Conservation (phyloP, 352 stramenopile species). For the Globisporangium apiculatum region DNA sequence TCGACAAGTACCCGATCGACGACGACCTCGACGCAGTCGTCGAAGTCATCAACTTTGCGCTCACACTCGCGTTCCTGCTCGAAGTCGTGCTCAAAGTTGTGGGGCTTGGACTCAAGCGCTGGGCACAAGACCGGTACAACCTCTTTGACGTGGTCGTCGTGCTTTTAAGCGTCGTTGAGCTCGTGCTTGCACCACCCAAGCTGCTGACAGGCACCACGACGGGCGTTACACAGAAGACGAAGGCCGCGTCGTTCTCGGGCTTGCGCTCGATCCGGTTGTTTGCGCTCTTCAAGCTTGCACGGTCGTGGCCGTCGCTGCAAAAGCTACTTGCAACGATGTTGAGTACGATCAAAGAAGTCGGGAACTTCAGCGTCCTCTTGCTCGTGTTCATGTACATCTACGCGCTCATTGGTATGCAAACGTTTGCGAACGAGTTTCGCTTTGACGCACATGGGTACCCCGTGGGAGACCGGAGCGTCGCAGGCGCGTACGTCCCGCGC, state of each 20-base stretch:
- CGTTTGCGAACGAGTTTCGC: conserved; percentile 88
- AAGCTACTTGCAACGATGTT: conserved; percentile 89
- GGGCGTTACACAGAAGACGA: conserved; percentile 8
- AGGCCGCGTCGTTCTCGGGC: conserved; percentile 48
- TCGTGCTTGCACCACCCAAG: conserved; percentile 30
- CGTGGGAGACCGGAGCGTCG: conserved; percentile 19
- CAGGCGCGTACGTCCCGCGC: conserved; percentile 30
- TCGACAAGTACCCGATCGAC: conserved; percentile 72
- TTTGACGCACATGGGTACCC: conserved; percentile 72
- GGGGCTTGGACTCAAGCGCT: conserved; percentile 47
- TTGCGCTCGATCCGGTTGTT: conserved; percentile 86
- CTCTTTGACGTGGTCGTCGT: conserved; percentile 71
- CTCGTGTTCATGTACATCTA: conserved; percentile 94
- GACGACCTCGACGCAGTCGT: conserved; percentile 25
- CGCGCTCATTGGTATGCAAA: conserved; percentile 88
- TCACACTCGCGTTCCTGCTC: conserved; percentile 42
- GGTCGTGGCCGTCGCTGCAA: conserved; percentile 88
- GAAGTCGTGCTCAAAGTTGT: conserved; percentile 70
- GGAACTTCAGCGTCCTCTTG: conserved; percentile 90
- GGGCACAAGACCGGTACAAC: conserved; percentile 65
- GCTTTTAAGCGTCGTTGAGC: conserved; percentile 28
- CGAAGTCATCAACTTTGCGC: conserved; percentile 56
- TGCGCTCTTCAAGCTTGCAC: conserved; percentile 87
- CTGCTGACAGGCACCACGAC: conserved; percentile 18
- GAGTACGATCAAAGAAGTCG: conserved; percentile 85